Conservation (phyloP, 352 stramenopile genomes). For the Phytophthora chlamydospora region DNA sequence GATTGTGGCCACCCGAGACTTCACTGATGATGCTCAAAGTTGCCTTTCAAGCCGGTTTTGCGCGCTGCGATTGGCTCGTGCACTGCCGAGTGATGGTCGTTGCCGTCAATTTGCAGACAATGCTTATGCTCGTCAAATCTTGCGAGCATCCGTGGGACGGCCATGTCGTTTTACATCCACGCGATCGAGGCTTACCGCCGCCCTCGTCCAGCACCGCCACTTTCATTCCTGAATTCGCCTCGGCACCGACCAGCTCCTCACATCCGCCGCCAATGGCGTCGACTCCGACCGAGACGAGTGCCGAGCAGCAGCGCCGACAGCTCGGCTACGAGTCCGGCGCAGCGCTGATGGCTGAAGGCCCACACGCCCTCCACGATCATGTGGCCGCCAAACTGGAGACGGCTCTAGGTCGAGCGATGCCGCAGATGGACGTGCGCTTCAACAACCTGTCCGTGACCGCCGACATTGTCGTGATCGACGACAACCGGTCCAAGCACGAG, state of each 20-base stretch:
- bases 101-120: neutral
- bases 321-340: slow-evolving; percentile 15
- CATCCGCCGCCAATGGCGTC: slow-evolving; percentile 4
- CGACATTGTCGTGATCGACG: slow-evolving; percentile 24
- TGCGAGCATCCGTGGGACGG: slow-evolving; percentile 4
- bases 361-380: slow-evolving; percentile 40
- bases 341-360: slow-evolving; percentile 38
- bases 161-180: neutral
- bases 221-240: neutral
- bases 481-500: slow-evolving; percentile 14
- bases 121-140: slow-evolving; percentile 5
- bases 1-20: neutral
- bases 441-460: slow-evolving; percentile 47
- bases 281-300: neutral
- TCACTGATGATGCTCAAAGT: slow-evolving; percentile 8
- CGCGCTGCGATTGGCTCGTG: neutral
- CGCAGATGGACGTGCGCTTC: slow-evolving; percentile 57
- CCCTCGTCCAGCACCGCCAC: neutral
- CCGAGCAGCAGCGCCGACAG: neutral
- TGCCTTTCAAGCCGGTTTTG: slow-evolving; percentile 1
- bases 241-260: neutral
- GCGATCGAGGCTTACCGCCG: slow-evolving; percentile 2
- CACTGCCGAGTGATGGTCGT: too few relatives aligned
- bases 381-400: slow-evolving; percentile 35
- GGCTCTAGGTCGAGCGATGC: slow-evolving; percentile 38